Conservation (phyloP, 179 eudicot genomes). For the Actinidia arguta region DNA sequence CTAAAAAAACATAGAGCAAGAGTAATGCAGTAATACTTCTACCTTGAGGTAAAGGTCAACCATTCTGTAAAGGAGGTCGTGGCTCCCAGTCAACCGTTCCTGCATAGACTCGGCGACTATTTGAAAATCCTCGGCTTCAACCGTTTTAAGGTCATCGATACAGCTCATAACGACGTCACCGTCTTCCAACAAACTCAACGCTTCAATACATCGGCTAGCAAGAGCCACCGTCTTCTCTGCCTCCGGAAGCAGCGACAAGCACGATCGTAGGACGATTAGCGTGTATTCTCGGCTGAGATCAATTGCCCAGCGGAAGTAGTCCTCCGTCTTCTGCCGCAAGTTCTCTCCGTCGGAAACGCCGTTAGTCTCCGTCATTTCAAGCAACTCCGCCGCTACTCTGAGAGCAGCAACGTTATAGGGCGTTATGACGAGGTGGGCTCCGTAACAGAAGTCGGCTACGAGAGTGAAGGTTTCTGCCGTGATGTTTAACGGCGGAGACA, state of each 20-base stretch:
- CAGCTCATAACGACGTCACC: slow-evolving; percentile 42
- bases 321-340: slow-evolving; percentile 58
- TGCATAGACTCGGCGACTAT: slow-evolving; percentile 59
- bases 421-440: slow-evolving; percentile 47
- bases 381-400: slow-evolving; percentile 57
- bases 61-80: slow-evolving; percentile 67
- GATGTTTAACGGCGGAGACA: slow-evolving; percentile 74
- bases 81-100: slow-evolving; percentile 51
- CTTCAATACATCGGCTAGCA: slow-evolving; percentile 70
- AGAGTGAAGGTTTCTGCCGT: slow-evolving; percentile 64
- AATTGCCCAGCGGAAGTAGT: slow-evolving; percentile 59
- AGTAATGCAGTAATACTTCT: neutral
- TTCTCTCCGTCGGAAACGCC: slow-evolving; percentile 32
- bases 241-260: slow-evolving; percentile 69
- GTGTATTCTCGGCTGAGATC: slow-evolving; percentile 46
- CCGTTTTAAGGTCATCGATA: slow-evolving; percentile 48
- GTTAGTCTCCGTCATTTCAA: slow-evolving; percentile 45
- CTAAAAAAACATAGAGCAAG: too few relatives aligned
- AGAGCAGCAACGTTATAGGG: slow-evolving; percentile 70
- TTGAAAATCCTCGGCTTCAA: slow-evolving; percentile 49
- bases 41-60: slow-evolving; percentile 86
- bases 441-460: slow-evolving; percentile 78
- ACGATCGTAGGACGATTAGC: slow-evolving; percentile 51
- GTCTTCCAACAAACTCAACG: slow-evolving; percentile 47
- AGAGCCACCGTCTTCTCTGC: slow-evolving; percentile 63